Evolutionary conservation across 2,329 filamentous ascomycete genomes (phyloP), one percentile per base, ranked within the genome.

Genomic region (Penicillium brevicompactum): DNA sequence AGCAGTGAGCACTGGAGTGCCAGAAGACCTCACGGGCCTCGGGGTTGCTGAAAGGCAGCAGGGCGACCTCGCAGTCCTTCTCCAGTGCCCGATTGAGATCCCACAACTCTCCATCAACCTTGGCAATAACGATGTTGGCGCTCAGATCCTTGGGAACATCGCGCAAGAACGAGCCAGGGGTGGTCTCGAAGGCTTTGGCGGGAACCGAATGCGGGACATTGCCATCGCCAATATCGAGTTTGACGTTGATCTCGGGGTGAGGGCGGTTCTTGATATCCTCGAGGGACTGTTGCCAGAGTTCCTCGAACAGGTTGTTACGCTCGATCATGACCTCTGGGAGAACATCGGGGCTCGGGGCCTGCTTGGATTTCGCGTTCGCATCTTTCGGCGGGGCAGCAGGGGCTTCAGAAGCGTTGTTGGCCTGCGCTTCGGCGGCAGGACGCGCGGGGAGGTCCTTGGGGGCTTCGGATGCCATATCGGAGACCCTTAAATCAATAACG

Each of bases 21-120:
- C 93, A 99, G 79, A 97, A 99, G 53, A 97, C 93, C 74, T 91
- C 91, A 79, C 94, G 92, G 68, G 91, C 93, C 77, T 90, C 77
- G 1, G 74, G 69, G 73, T 88, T 79, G 48, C 91, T 87, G 67
- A 97, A 99, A 61, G 89, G 87, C 60, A 97, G 82, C 51, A 97
- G 82, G 69, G 92, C 89, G 27, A 99, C 83, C 65, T 85, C 89
- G 79, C 91, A 94, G 79, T 87, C 91, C 76, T 86, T 87, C 81
- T 97, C 94, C 34, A 99, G 78, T 5, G 93, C 93, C 51, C 94
- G 83, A 69, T 93, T 91, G 62, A 99, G 79, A 78, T 99, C 94
- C 94, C 93, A 99, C 10, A 97, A 81, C 70, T 90, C 83, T 53
- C 89, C 91, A 67, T 97, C 88, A 37, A 97, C 84, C 70, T 87